Evolutionary conservation across 2,329 filamentous ascomycete genomes (phyloP).

Genomic region (Gyromitra esculenta): DNA sequence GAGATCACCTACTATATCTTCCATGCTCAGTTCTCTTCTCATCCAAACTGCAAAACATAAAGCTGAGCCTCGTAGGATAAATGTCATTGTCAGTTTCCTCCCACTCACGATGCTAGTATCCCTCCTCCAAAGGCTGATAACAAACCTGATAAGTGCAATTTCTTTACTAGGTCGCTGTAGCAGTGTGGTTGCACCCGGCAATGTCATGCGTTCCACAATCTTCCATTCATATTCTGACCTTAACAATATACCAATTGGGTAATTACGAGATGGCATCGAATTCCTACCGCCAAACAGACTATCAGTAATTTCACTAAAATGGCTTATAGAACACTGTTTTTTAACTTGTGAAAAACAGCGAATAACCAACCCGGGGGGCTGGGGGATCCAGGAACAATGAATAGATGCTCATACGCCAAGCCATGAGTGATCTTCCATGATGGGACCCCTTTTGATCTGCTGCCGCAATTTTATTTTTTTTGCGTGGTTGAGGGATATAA

Average conservation of each 20-base stretch:
- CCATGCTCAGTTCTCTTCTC: not conserved
- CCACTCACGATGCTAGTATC: not conserved
- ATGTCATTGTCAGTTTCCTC: not conserved
- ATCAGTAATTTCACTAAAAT: too few species aligned
- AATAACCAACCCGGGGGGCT: too few species aligned
- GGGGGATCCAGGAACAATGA: too few species aligned
- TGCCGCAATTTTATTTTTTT: not conserved
- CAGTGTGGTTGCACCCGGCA: slow-evolving; percentile 24
- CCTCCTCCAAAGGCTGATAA: not conserved
- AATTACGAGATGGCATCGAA: too few species aligned
- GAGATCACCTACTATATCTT: not conserved
- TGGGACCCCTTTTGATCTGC: not conserved
- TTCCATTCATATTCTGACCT: too few species aligned
- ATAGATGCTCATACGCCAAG: not conserved
- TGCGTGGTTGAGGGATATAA: not conserved
- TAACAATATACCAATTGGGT: too few species aligned
- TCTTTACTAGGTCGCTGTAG: not conserved
- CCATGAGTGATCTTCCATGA: slow-evolving; percentile 26
- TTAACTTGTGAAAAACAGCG: too few species aligned
- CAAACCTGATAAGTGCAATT: not conserved
- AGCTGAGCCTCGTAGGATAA: not conserved
- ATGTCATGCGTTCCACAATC: not conserved
- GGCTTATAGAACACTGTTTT: too few species aligned
- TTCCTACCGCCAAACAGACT: too few species aligned
- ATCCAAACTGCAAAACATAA: not conserved